Percentiles rank a stretch among this genome's conserved stretches.
Conservation (phyloP, 2,329 filamentous ascomycete genomes). For the Arthrobotrys musiformis region DNA sequence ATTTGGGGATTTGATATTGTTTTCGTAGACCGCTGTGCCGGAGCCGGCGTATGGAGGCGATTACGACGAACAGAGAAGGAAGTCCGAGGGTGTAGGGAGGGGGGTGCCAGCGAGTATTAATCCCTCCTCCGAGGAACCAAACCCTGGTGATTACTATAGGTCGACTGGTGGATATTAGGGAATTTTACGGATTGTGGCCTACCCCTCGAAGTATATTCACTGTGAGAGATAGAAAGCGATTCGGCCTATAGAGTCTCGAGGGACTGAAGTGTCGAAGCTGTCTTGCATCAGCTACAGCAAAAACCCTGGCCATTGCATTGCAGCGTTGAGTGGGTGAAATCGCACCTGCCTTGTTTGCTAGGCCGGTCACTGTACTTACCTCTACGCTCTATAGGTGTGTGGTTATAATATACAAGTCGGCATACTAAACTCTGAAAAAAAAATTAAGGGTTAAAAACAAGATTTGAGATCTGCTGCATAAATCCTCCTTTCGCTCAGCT, state of each 20-base stretch:
- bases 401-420: too few relatives aligned
- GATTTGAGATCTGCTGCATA: neutral
- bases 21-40: neutral
- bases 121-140: conserved; percentile 11
- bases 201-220: neutral
- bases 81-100: neutral
- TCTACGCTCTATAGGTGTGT: too few relatives aligned
- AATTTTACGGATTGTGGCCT: neutral
- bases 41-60: neutral
- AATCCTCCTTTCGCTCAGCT: neutral
- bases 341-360: too few relatives aligned
- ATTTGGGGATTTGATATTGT: neutral
- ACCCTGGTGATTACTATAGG: conserved; percentile 18
- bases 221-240: neutral
- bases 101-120: conserved; percentile 18
- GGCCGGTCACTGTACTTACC: too few relatives aligned
- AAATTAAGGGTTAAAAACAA: neutral
- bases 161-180: conserved; percentile 20
- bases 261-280: neutral
- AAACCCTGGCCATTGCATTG: too few relatives aligned
- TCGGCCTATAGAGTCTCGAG: too few relatives aligned
- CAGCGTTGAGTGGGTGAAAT: neutral
- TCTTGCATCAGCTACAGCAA: neutral
- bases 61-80: neutral
- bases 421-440: neutral